phyloP scores from a whole-genome alignment of 208 protist species.

The Trypanosoma rangeli region DNA sequence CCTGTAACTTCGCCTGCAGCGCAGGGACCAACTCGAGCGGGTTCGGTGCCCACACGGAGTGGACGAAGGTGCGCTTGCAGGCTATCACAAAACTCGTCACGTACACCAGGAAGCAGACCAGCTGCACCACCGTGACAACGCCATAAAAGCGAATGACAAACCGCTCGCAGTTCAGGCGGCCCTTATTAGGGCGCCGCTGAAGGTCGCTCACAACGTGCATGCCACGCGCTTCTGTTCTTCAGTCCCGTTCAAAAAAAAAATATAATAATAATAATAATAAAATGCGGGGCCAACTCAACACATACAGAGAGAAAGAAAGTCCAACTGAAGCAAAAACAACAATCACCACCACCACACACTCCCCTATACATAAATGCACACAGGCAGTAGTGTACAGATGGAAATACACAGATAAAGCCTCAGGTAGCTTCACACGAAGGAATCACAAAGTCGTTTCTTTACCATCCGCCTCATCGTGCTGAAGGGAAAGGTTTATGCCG shows the following conservation, averaged over 20 bases:
- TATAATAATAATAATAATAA: no score
- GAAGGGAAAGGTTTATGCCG: conserved; percentile 41
- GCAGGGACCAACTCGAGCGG: neutral
- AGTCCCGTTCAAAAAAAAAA: neutral
- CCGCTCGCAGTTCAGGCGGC: conserved; percentile 68
- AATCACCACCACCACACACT: no score
- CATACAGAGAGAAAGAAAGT: conserved; percentile 1
- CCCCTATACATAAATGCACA: no score
- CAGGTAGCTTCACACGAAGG: no score
- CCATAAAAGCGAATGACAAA: conserved; percentile 58
- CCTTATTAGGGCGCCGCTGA: conserved; percentile 67
- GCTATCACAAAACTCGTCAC: conserved; percentile 31
- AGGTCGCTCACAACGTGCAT: conserved; percentile 83
- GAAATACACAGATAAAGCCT: neutral
- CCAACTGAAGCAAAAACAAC: no score
- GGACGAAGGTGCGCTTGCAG: conserved; percentile 5
- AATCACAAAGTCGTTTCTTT: neutral
- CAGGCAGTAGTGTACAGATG: neutral
- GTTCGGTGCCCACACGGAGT: neutral
- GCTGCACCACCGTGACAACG: conserved; percentile 54
- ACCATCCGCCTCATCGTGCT: neutral
- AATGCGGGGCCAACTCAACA: no score
- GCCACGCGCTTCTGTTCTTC: neutral
- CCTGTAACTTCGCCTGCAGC: neutral
- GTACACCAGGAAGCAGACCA: conserved; percentile 51